Base-by-base conservation (phyloP, 108 stramenopile genomes). In the Stephanodiscus triporus region DNA sequence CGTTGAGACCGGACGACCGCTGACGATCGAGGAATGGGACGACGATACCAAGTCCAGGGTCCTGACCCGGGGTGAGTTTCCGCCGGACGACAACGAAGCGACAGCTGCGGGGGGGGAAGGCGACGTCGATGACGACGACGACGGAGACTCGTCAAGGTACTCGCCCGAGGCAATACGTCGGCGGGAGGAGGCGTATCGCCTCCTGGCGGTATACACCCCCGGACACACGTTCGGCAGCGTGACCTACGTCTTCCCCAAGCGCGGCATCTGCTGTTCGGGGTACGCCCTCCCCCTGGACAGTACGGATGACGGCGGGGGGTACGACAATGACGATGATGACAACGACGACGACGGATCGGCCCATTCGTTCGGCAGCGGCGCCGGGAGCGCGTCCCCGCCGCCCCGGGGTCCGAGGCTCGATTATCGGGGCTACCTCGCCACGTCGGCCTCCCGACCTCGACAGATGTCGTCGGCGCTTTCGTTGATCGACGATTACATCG, bases 121-220 rank as follows among this genome's bases (percentile, higher is more conserved):
- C 3, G 53, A 9, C 22, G 50, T 43, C 10, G 61, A 78, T 10
- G 75, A 71, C 22, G 78, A 68, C 47, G 72, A 83, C 47, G 66
- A 70, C 7, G 62, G 24, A 6, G 70, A 80, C 11, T 72, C 84
- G 27, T 48, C 47, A 17, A n/a, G 36, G 30, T 95, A 88, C 59
- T 66, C 91, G 2, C 85, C 81, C n/a, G 83, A 86, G 26, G 82
- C 86, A 13, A 95, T 92, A 69, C 86, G 89, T 11, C 17, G 70
- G 53, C 71, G 88, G 32, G 94, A 92, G 81, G 83, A 86, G 29
- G 73, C 81, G 6, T 84, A 90, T 66, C 76, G 66, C n/a, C 63
- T 95, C 20, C 62, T 95, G 47, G 91, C 94, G 17, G 80, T 91
- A 0, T 90, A 89, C 54, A 95, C 94, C 36, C 94, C 94, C 37